phyloP scores from a whole-genome alignment of 345 rosid genomes.

The Acer yangbiense region DNA sequence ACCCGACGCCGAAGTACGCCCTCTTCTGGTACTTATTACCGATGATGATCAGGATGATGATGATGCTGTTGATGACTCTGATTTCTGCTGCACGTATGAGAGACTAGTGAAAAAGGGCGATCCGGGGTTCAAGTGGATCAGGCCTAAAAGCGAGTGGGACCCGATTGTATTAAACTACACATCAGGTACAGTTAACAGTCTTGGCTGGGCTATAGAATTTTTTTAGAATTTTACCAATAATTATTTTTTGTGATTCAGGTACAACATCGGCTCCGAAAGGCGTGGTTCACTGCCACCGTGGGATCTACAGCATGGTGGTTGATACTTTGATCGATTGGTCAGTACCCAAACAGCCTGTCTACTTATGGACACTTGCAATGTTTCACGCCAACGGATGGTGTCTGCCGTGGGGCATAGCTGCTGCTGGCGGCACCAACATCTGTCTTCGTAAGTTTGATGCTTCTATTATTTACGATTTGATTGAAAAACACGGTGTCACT shows the following conservation, averaged over 20 bases:
- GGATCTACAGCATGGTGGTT: constrained; percentile 49
- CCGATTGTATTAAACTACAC: constrained; percentile 73
- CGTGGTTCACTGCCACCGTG: constrained; percentile 81
- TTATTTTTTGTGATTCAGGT: constrained; percentile 45
- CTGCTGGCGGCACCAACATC: constrained; percentile 76
- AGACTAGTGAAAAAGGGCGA: constrained; percentile 42
- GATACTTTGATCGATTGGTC: constrained; percentile 59
- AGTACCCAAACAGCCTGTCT: constrained; percentile 63
- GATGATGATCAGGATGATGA: constrained; percentile 26
- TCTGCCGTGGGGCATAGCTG: constrained; percentile 78
- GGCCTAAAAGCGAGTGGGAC: constrained; percentile 66
- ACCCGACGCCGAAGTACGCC: constrained; percentile 24
- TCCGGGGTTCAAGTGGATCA: constrained; percentile 38
- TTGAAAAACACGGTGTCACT: too few relatives aligned
- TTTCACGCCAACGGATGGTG: constrained; percentile 91
- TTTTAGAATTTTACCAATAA: too few relatives aligned
- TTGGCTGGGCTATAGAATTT: too few relatives aligned
- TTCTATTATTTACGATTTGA: too few relatives aligned
- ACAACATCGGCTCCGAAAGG: constrained; percentile 92
- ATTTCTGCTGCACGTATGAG: constrained; percentile 48
- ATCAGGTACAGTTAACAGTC: constrained; percentile 24
- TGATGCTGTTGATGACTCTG: constrained; percentile 24
- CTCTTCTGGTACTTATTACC: constrained; percentile 49
- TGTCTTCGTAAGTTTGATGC: constrained; percentile 78
- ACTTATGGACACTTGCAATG: constrained; percentile 88